Evolutionary conservation across 2,329 filamentous ascomycete species (phyloP), one percentile per base, ranked within the genome.

Genomic region (Botrytis aclada): DNA sequence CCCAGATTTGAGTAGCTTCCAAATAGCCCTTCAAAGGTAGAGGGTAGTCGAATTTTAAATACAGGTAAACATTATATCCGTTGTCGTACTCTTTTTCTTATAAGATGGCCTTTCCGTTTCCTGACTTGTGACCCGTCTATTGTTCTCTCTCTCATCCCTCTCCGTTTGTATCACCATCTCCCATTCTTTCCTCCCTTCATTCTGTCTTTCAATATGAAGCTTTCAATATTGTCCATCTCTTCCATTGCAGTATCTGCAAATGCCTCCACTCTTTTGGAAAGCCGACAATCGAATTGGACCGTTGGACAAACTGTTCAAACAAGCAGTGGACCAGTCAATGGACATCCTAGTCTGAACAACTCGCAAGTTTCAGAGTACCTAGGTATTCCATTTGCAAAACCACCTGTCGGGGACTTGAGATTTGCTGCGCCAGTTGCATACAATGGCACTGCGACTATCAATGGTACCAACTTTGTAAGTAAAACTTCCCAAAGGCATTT

Each of bases 311-410:
- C 73, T 10, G 78, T 80, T 8, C 54, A 77, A n/a, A 80, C 79
- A 4, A 75, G 62, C 45, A 79, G 78, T 61, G 79, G 79, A 6
- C 74, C 75, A 25, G 77, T 80, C 7, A 73, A 67, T 69, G 79
- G 79, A 43, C 77, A 78, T 65, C 74, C 78, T 61, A 77, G 75
- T 16, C 73, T 65, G 5, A 75, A 73, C 41, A 62, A 73, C 3
- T 72, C 77, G 4, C 73, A 75, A 3, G 79, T 80, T 10, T 79
- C 79, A 1, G 78, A 78, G 47, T 85, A 84, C 70, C 76, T 84
- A 16, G 82, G 82, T 14, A 82, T 85, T 69, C 83, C 81, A 10
- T 84, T 83, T 75, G 83, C 80, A 2, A 77, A 81, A 43, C 80
- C 82, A 9, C 82, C 83, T 20, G 74, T 81, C n/a, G 83, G 81